Percentiles rank a stretch among this genome's conserved stretches.
Evolutionary conservation across 805 yeast genomes (phyloP).

Genomic region (Barnettozyma siamensis): DNA sequence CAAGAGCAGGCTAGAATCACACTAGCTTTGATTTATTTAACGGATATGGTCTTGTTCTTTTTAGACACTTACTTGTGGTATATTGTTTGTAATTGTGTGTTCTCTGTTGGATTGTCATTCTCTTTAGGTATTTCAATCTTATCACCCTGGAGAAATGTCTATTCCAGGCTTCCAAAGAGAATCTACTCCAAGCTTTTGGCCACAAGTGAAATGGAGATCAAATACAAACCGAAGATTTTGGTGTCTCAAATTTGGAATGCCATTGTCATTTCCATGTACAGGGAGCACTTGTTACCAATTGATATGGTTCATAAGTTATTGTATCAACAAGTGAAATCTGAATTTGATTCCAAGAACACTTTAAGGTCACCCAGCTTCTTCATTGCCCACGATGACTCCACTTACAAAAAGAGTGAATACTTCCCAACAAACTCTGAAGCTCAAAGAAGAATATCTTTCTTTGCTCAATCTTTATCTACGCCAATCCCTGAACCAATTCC

Average conservation of each 20-base stretch:
- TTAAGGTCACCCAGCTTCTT: conserved; percentile 73
- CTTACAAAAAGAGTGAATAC: conserved; percentile 52
- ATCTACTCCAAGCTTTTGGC: conserved; percentile 63
- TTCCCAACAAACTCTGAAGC: conserved; percentile 69
- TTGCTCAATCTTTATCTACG: conserved; percentile 84
- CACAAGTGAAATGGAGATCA: conserved; percentile 32
- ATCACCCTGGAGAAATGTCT: conserved; percentile 86
- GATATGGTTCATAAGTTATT: conserved; percentile 66
- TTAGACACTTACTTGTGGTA: conserved; percentile 86
- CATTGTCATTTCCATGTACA: conserved; percentile 72
- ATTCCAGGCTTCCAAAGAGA: conserved; percentile 69
- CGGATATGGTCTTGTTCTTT: conserved; percentile 67
- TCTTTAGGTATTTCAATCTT: conserved; percentile 77
- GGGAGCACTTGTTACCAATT: conserved; percentile 70
- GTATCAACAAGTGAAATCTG: conserved; percentile 35
- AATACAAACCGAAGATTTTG: conserved; percentile 43
- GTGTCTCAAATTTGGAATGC: conserved; percentile 81
- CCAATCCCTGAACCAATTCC: conserved; percentile 73
- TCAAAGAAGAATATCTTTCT: conserved; percentile 73
- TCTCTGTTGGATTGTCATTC: conserved; percentile 65
- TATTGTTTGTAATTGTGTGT: conserved; percentile 69
- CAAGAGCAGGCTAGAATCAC: conserved; percentile 51
- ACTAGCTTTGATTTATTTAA: conserved; percentile 44
- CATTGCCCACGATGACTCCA: conserved; percentile 76
- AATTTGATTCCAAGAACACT: conserved; percentile 33